Evolutionary conservation across 2,329 filamentous ascomycete genomes (phyloP).

Genomic region (Phaeosphaeriaceae sp.): DNA sequence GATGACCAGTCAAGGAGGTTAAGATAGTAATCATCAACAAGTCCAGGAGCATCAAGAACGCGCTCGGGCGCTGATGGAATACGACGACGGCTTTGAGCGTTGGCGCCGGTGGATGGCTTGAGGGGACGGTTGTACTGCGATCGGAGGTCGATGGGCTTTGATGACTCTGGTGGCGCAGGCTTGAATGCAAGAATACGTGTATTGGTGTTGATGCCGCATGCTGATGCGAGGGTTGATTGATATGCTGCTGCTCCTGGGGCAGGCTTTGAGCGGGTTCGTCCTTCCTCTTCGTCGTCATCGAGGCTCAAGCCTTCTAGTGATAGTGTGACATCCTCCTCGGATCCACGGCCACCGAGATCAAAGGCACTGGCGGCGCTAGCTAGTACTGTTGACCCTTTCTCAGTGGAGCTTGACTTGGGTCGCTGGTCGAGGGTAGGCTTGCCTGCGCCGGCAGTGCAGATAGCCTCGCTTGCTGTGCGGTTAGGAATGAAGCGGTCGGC

Average conservation of each 20-base stretch:
- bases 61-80: conserved; percentile 95
- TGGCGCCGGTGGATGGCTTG: conserved; percentile 73
- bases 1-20: conserved; percentile 99
- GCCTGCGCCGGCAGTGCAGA: conserved; percentile 78
- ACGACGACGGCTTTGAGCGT: conserved; percentile 87
- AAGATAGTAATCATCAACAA: conserved; percentile 98
- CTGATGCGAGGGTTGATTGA: conserved; percentile 86
- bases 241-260: conserved; percentile 90
- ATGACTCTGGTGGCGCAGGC: conserved; percentile 96
- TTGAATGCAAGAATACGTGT: conserved; percentile 98
- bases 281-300: conserved; percentile 70
- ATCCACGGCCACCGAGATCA: conserved; percentile 65
- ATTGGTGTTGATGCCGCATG: conserved; percentile 91
- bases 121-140: conserved; percentile 98
- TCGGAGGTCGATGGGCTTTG: conserved; percentile 95
- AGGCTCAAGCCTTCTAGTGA: conserved; percentile 82
- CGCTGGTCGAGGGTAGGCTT: conserved; percentile 71
- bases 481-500: conserved; percentile 97
- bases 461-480: conserved; percentile 85
- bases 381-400: conserved; percentile 76
- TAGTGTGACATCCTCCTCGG: conserved; percentile 73
- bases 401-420: conserved; percentile 72
- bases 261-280: conserved; percentile 72
- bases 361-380: conserved; percentile 74
- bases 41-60: conserved; percentile 91